These are phyloP conservation scores for Debaryomyces prosopidis DNA, from an alignment of 805 yeast species.

Conservation along the genomic window DNA sequence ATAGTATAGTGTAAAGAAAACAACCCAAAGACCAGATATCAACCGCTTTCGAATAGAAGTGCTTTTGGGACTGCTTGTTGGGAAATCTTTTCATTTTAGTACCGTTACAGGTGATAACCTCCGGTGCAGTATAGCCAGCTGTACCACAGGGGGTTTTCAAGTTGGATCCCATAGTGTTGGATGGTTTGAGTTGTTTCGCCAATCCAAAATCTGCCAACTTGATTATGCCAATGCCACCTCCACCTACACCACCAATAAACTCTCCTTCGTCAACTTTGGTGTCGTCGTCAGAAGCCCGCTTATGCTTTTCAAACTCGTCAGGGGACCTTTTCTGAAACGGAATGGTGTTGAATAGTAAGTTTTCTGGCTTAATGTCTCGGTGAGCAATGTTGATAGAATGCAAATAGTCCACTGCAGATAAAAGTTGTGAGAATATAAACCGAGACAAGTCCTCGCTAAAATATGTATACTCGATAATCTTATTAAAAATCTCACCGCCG, in stretches of 20 bases:
- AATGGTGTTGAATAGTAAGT: constrained; percentile 62
- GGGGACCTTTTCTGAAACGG: constrained; percentile 42
- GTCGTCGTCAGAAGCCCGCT: constrained; percentile 58
- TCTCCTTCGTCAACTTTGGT: constrained; percentile 63
- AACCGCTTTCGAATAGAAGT: constrained; percentile 63
- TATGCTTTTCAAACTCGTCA: constrained; percentile 22
- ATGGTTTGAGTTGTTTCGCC: constrained; percentile 55
- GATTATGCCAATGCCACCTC: constrained; percentile 63
- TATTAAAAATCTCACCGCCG: constrained; percentile 83
- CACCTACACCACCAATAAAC: constrained; percentile 53
- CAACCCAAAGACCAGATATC: constrained; percentile 78
- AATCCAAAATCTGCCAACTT: constrained; percentile 73
- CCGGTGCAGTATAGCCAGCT: constrained; percentile 76
- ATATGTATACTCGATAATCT: constrained; percentile 75
- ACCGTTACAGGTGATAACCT: constrained; percentile 49
- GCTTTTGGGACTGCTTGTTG: constrained; percentile 31
- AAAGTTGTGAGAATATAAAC: constrained; percentile 72
- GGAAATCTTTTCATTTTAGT: constrained; percentile 13
- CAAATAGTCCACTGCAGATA: constrained; percentile 65
- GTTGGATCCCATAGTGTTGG: constrained; percentile 10
- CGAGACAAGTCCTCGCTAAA: constrained; percentile 71
- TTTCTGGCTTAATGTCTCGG: constrained; percentile 82
- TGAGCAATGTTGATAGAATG: constrained; percentile 67
- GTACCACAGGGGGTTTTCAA: constrained; percentile 78
- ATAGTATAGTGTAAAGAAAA: constrained; percentile 63